A percentile compares a stretch with the other conserved stretches of the same genome.
These are phyloP conservation scores for Pythium periplocum DNA, from an alignment of 352 stramenopile genomes.

Conservation along the genomic window DNA sequence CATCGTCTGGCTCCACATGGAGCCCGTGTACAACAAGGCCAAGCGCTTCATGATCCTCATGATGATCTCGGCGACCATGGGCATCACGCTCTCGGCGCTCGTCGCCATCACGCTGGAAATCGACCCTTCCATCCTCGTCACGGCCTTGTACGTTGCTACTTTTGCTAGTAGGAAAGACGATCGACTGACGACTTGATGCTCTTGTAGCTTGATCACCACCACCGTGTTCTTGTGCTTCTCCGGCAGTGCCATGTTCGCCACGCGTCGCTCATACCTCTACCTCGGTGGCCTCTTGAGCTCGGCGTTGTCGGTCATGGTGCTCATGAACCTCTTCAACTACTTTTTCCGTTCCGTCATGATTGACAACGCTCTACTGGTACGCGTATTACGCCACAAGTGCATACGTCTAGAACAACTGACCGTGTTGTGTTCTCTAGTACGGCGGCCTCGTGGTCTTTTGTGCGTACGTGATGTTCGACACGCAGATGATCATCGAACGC, in stretches of 20 bases:
- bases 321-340: slow-evolving; percentile 51
- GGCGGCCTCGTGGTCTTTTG: slow-evolving; percentile 84
- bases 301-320: slow-evolving; percentile 43
- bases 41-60: slow-evolving; percentile 69
- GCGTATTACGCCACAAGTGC: neutral
- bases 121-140: slow-evolving; percentile 75
- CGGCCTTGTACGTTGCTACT: slow-evolving; percentile 48
- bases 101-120: slow-evolving; percentile 66
- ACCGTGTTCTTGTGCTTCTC: slow-evolving; percentile 87
- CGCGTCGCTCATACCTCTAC: slow-evolving; percentile 81
- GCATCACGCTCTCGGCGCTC: slow-evolving; percentile 65
- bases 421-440: slow-evolving; percentile 34
- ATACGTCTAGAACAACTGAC: neutral
- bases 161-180: neutral
- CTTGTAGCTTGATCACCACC: slow-evolving; percentile 47
- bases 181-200: neutral
- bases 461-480: slow-evolving; percentile 89
- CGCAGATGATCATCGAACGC: slow-evolving; percentile 90
- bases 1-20: slow-evolving; percentile 58
- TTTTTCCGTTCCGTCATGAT: slow-evolving; percentile 58
- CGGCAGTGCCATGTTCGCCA: slow-evolving; percentile 67
- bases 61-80: slow-evolving; percentile 58
- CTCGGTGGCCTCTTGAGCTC: slow-evolving; percentile 73
- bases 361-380: slow-evolving; percentile 55
- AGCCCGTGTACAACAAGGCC: slow-evolving; percentile 45